Percentiles rank a stretch among this genome's conserved stretches.
These are phyloP conservation scores for Grammothele lineata DNA, from an alignment of 768 basidiomycete species.

Conservation along the genomic window DNA sequence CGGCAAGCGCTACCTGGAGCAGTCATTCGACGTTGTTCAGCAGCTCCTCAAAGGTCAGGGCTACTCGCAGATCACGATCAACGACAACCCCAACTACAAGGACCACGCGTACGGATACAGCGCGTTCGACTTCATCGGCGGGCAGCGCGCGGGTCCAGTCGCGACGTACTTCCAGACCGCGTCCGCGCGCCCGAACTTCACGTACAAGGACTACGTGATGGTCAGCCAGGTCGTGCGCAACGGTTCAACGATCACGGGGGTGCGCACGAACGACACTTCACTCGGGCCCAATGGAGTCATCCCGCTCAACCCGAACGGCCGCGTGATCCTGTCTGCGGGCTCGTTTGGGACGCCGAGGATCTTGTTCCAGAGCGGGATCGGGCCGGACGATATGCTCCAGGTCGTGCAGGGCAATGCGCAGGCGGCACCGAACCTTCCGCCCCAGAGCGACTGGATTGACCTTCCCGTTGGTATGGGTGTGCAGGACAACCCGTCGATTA, in stretches of 20 bases:
- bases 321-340: conserved; percentile 57
- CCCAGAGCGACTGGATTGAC: conserved; percentile 48
- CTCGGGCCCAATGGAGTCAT: conserved; percentile 53
- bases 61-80: conserved; percentile 51
- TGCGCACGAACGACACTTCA: conserved; percentile 55
- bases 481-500: conserved; percentile 62
- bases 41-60: conserved; percentile 45
- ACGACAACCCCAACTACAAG: conserved; percentile 50
- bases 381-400: conserved; percentile 53
- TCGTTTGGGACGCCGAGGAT: conserved; percentile 53
- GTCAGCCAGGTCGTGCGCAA: conserved; percentile 54
- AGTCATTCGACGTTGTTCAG: conserved; percentile 40
- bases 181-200: conserved; percentile 46
- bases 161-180: conserved; percentile 61
- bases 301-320: conserved; percentile 49
- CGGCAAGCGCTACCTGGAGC: conserved; percentile 52
- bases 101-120: conserved; percentile 59
- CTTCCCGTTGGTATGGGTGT: conserved; percentile 56
- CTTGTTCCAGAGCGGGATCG: conserved; percentile 59
- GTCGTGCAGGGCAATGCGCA: conserved; percentile 43
- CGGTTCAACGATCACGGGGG: conserved; percentile 51
- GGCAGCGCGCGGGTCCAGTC: conserved; percentile 49
- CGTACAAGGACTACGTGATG: conserved; percentile 42
- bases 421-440: conserved; percentile 45
- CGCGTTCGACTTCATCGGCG: conserved; percentile 32